Evolutionary conservation across 805 yeast genomes (phyloP).

Genomic region (Wickerhamomyces subpelliculosus): DNA sequence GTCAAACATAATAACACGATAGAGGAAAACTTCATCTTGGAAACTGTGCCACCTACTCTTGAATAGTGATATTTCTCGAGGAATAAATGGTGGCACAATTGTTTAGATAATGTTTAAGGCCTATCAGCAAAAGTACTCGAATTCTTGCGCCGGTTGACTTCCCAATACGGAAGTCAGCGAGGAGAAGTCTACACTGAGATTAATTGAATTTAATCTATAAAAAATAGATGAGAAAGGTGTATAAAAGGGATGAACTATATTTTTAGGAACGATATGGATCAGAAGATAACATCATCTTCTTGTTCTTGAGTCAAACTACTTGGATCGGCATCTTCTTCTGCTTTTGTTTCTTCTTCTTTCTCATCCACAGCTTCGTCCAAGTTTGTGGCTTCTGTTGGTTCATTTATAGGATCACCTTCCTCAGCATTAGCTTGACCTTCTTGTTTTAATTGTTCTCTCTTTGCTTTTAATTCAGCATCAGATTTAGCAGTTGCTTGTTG

Average conservation of each 20-base stretch:
- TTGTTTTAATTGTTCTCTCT: slow-evolving; percentile 22
- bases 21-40: background rate
- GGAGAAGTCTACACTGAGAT: no score
- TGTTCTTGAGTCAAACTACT: slow-evolving; percentile 20
- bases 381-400: slow-evolving; percentile 13
- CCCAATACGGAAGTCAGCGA: background rate
- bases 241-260: no score
- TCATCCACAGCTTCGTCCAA: no score
- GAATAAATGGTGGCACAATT: no score
- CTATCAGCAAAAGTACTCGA: background rate
- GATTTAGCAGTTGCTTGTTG: slow-evolving; percentile 22
- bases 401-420: slow-evolving; percentile 14
- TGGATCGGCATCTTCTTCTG: slow-evolving; percentile 14
- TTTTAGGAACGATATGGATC: slow-evolving; percentile 3
- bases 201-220: no score
- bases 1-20: background rate
- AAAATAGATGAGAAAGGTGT: no score
- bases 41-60: no score
- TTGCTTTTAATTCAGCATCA: slow-evolving; percentile 23
- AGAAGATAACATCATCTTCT: slow-evolving; percentile 42
- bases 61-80: background rate
- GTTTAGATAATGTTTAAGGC: no score
- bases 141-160: background rate
- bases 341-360: slow-evolving; percentile 16
- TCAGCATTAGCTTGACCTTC: no score